A percentile compares a stretch with the other conserved stretches of the same genome.
These are phyloP conservation scores for Phytophthora foliorum DNA, from an alignment of 352 stramenopile genomes.

Conservation along the genomic window DNA sequence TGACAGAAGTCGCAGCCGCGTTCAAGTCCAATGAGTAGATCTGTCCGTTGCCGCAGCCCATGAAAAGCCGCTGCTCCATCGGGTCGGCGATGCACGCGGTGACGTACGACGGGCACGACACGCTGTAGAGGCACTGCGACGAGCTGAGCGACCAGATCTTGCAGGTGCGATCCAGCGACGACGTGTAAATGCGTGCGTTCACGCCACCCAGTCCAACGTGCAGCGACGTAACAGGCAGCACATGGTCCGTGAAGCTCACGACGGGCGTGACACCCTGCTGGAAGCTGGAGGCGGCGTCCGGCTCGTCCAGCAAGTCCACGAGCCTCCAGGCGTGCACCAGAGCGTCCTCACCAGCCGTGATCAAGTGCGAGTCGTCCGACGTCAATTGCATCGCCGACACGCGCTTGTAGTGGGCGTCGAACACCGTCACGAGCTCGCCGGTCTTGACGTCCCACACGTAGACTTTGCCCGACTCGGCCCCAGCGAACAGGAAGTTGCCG, in stretches of 20 bases:
- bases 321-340: conserved; percentile 86
- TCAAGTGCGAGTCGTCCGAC: conserved; percentile 79
- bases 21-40: conserved; percentile 81
- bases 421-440: conserved; percentile 81
- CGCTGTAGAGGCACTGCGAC: conserved; percentile 66
- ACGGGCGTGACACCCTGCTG: conserved; percentile 63
- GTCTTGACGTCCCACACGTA: conserved; percentile 90
- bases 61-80: conserved; percentile 77
- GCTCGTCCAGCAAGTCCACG: conserved; percentile 73
- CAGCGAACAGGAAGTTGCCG: conserved; percentile 81
- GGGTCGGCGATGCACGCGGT: conserved; percentile 66
- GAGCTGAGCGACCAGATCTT: conserved; percentile 79
- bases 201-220: conserved; percentile 75
- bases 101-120: conserved; percentile 79
- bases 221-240: conserved; percentile 76
- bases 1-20: conserved; percentile 61
- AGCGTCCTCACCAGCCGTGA: conserved; percentile 85
- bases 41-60: conserved; percentile 74
- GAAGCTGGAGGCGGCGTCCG: conserved; percentile 64
- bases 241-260: conserved; percentile 83
- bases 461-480: conserved; percentile 82
- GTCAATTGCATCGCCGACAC: conserved; percentile 74
- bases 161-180: conserved; percentile 79
- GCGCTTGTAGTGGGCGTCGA: conserved; percentile 91
- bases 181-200: conserved; percentile 79